phyloP scores from a whole-genome alignment of 73 alveolate species.

The Tetrahymena thermophila region DNA sequence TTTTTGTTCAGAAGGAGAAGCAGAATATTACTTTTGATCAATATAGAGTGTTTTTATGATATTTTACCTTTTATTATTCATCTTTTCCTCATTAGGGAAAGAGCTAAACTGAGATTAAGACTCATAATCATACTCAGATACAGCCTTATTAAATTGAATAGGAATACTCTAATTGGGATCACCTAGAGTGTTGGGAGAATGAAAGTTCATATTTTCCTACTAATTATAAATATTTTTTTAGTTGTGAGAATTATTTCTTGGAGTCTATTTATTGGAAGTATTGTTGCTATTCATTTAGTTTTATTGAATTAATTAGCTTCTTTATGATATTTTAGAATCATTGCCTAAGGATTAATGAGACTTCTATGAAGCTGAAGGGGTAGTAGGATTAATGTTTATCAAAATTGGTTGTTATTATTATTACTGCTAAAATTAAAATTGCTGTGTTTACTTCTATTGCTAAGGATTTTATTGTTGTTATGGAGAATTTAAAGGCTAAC shows the following conservation, averaged over 20 bases:
- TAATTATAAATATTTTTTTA: not conserved
- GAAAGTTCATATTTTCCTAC: not conserved
- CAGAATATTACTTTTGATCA: not conserved
- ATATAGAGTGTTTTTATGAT: not conserved
- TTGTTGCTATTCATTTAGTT: not conserved
- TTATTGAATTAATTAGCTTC: not conserved
- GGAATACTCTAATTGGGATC: not conserved
- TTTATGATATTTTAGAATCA: not conserved
- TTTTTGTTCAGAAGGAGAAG: not conserved
- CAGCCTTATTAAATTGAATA: not conserved
- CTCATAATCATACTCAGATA: not conserved
- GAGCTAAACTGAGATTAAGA: not conserved
- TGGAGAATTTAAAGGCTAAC: not conserved
- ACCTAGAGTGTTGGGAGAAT: not conserved
- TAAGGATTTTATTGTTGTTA: not conserved
- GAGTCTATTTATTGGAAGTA: not conserved
- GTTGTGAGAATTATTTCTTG: not conserved
- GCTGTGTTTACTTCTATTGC: too few species aligned
- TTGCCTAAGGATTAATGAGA: not conserved
- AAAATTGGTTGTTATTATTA: not conserved
- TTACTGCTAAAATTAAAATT: not conserved
- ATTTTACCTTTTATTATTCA: not conserved
- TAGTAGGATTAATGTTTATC: not conserved
- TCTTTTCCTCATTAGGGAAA: not conserved
- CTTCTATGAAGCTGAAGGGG: not conserved